phyloP scores from a whole-genome alignment of 1,139 yeast genomes.

The Nakaseomyces uthaithaninus region DNA sequence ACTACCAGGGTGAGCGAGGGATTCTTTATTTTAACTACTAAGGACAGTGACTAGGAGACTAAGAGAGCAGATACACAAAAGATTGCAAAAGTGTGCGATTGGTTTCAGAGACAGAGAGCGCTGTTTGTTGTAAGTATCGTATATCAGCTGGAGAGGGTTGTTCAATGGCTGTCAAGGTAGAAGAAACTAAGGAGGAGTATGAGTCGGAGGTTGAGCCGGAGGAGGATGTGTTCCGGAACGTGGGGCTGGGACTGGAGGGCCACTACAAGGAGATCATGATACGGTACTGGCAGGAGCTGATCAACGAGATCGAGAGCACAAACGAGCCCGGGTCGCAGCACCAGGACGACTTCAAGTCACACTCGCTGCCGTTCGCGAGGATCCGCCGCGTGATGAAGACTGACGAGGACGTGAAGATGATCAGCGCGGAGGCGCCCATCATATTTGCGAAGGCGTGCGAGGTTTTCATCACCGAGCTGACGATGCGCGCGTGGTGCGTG shows the following conservation, averaged over 20 bases:
- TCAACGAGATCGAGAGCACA: slow-evolving; percentile 66
- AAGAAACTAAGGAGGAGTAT: slow-evolving; percentile 11
- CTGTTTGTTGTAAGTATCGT: too few species aligned
- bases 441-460: slow-evolving; percentile 97
- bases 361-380: slow-evolving; percentile 88
- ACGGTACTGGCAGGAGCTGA: slow-evolving; percentile 95
- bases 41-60: too few species aligned
- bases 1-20: too few species aligned
- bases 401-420: slow-evolving; percentile 95
- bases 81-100: too few species aligned
- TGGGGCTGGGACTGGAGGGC: slow-evolving; percentile 86
- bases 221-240: slow-evolving; percentile 76
- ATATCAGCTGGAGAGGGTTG: too few species aligned
- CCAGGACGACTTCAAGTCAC: slow-evolving; percentile 70
- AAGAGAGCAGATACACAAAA: too few species aligned
- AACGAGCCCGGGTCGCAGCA: slow-evolving; percentile 29
- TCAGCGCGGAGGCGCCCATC: slow-evolving; percentile 95
- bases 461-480: slow-evolving; percentile 87
- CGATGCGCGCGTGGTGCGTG: slow-evolving; percentile 98
- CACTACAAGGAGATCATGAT: slow-evolving; percentile 80
- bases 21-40: too few species aligned
- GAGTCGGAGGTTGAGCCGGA: slow-evolving; percentile 35
- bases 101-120: too few species aligned
- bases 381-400: slow-evolving; percentile 93
- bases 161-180: background rate